Conservation (phyloP, 805 yeast genomes). For the Hanseniaspora singularis region DNA sequence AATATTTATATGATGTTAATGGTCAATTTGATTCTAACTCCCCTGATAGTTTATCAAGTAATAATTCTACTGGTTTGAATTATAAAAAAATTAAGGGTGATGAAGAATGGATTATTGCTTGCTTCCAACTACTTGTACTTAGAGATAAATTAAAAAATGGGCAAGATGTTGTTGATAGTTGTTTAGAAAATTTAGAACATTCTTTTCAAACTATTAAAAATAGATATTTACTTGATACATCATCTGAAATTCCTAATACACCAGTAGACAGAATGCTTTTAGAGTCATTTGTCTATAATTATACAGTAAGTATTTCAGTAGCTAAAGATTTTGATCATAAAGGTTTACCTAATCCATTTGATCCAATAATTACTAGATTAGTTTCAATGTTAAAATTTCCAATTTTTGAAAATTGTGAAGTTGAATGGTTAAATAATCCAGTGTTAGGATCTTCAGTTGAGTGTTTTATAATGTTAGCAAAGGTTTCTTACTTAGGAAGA, state of each 20-base stretch:
- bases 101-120: constrained; percentile 21
- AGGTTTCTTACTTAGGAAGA: constrained; percentile 31
- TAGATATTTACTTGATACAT: constrained; percentile 15
- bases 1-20: constrained; percentile 6
- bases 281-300: constrained; percentile 21
- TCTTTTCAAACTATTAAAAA: constrained; percentile 19
- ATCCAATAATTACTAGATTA: constrained; percentile 17
- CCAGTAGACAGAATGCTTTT: constrained; percentile 20
- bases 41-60: constrained; percentile 10
- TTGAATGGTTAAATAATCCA: constrained; percentile 35
- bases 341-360: constrained; percentile 20
- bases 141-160: constrained; percentile 20
- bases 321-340: constrained; percentile 16
- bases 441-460: constrained; percentile 32
- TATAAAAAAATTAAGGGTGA: constrained; percentile 17
- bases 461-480: constrained; percentile 31
- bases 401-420: constrained; percentile 22
- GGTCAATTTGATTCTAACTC: not conserved
- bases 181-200: constrained; percentile 19
- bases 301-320: constrained; percentile 20
- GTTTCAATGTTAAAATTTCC: constrained; percentile 20
- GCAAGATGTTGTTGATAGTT: constrained; percentile 19
- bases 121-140: constrained; percentile 19
- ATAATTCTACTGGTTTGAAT: constrained; percentile 8
- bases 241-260: constrained; percentile 13